Evolutionary conservation across 495 filamentous ascomycete genomes (phyloP).

Genomic region (Platismatia glauca): DNA sequence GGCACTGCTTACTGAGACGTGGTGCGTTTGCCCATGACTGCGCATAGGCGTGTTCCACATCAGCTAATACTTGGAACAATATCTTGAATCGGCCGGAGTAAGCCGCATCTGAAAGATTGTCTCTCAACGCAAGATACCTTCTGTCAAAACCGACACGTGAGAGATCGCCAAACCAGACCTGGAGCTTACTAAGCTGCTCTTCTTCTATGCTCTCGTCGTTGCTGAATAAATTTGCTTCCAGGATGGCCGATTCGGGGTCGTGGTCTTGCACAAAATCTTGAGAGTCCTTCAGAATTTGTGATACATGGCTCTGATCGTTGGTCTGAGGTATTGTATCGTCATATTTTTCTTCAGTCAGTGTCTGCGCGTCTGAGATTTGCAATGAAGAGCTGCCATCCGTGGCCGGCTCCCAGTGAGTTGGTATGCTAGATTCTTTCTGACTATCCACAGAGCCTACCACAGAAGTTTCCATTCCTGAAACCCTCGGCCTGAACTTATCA

Average conservation of each 20-base stretch:
- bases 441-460: neutral
- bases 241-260: neutral
- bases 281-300: neutral
- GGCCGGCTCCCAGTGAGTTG: neutral
- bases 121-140: constrained; percentile 5
- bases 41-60: constrained; percentile 1
- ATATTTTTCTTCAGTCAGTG: constrained; percentile 2
- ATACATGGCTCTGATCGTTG: neutral
- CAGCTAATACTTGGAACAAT: constrained; percentile 3
- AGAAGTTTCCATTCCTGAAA: neutral
- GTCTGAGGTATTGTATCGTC: neutral
- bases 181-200: constrained; percentile 5
- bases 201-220: constrained; percentile 1
- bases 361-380: neutral
- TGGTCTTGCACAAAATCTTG: neutral
- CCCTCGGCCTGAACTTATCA: neutral
- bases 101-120: constrained; percentile 4
- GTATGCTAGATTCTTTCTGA: neutral
- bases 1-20: constrained; percentile 6
- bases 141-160: constrained; percentile 1
- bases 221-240: constrained; percentile 2
- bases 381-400: neutral
- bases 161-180: constrained; percentile 7
- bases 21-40: constrained; percentile 7
- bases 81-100: neutral